phyloP scores from a whole-genome alignment of 2,329 filamentous ascomycete genomes.

The Penicillium concentricum region DNA sequence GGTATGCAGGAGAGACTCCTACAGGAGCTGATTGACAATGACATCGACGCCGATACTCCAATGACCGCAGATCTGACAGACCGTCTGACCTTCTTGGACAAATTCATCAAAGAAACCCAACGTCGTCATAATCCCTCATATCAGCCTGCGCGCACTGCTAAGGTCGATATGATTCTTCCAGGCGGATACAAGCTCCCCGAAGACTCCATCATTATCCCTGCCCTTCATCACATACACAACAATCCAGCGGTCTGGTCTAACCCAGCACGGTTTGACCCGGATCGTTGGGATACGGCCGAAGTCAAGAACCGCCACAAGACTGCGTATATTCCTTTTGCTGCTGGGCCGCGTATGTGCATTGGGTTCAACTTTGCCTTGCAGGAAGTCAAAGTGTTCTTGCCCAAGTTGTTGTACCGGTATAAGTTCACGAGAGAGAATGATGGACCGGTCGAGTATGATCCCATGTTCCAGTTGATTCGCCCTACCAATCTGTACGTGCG shows the following conservation, averaged over 20 bases:
- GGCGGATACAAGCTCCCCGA: slow-evolving; percentile 59
- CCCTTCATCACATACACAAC: slow-evolving; percentile 48
- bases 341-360: slow-evolving; percentile 59
- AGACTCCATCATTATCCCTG: slow-evolving; percentile 55
- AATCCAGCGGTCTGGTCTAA: slow-evolving; percentile 60
- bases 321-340: slow-evolving; percentile 60
- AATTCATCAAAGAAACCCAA: slow-evolving; percentile 60
- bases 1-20: slow-evolving; percentile 58
- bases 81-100: slow-evolving; percentile 46
- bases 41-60: slow-evolving; percentile 44
- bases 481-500: slow-evolving; percentile 29
- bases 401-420: slow-evolving; percentile 60
- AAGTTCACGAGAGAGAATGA: slow-evolving; percentile 53
- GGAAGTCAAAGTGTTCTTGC: slow-evolving; percentile 58
- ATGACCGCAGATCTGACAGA: slow-evolving; percentile 51
- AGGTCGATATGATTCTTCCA: slow-evolving; percentile 57
- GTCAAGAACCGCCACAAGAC: slow-evolving; percentile 54
- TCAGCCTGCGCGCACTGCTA: slow-evolving; percentile 60
- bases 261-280: slow-evolving; percentile 58
- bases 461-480: slow-evolving; percentile 30
- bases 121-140: slow-evolving; percentile 61
- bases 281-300: slow-evolving; percentile 56
- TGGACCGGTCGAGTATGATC: slow-evolving; percentile 45
- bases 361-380: slow-evolving; percentile 65
- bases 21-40: slow-evolving; percentile 57